Percentiles rank a stretch among this genome's conserved stretches.
phyloP scores from a whole-genome alignment of 169 alveolate genomes.

The Plasmodium yoelii region DNA sequence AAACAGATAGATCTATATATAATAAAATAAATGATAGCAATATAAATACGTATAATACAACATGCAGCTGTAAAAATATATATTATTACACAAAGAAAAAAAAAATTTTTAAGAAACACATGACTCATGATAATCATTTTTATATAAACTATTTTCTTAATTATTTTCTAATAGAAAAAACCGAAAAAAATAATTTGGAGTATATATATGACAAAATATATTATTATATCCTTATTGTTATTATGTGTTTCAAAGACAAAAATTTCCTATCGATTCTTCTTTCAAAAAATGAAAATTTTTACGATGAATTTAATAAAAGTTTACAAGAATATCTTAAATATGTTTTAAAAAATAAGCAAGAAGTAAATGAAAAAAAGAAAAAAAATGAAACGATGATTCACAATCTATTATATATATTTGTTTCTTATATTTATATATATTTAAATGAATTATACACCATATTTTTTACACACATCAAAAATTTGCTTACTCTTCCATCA shows the following conservation, averaged over 20 bases:
- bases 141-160: slow-evolving; percentile 49
- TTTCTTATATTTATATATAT: slow-evolving; percentile 61
- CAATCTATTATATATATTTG: slow-evolving; percentile 44
- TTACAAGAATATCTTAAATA: slow-evolving; percentile 51
- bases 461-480: slow-evolving; percentile 57
- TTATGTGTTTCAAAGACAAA: slow-evolving; percentile 63
- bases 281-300: slow-evolving; percentile 47
- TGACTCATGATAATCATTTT: slow-evolving; percentile 42
- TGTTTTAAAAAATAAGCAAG: slow-evolving; percentile 43
- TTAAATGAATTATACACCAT: slow-evolving; percentile 53
- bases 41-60: not conserved
- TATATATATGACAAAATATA: slow-evolving; percentile 45
- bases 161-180: slow-evolving; percentile 24
- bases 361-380: slow-evolving; percentile 42
- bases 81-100: not conserved
- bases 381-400: slow-evolving; percentile 68
- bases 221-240: slow-evolving; percentile 53
- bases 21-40: not conserved
- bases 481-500: slow-evolving; percentile 46
- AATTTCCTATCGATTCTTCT: slow-evolving; percentile 45
- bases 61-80: not conserved
- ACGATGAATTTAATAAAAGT: slow-evolving; percentile 36
- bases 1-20: not conserved
- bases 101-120: slow-evolving; percentile 14
- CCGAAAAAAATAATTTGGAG: slow-evolving; percentile 21